Conservation (phyloP, 257 asterid species). For the Scutellaria baicalensis region DNA sequence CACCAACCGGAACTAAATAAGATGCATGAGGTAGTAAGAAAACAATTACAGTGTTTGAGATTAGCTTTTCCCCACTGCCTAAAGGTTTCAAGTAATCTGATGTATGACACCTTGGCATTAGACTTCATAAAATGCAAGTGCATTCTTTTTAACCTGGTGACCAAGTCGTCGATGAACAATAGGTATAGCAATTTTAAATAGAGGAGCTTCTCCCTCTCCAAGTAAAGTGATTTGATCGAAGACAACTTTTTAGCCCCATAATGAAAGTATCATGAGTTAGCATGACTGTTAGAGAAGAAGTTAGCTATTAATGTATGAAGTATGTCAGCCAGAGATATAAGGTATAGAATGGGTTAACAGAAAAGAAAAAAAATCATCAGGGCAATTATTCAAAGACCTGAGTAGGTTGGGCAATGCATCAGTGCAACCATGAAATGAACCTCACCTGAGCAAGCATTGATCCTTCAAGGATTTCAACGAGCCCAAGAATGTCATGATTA, state of each 20-base stretch:
- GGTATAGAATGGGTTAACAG: background rate
- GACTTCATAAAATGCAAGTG: background rate
- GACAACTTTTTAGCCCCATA: background rate
- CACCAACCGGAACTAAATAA: conserved; percentile 22
- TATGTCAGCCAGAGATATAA: background rate
- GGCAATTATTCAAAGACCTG: background rate
- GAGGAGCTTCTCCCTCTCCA: background rate
- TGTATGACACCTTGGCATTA: background rate
- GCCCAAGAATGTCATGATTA: conserved; percentile 55
- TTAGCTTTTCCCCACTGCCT: background rate
- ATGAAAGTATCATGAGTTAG: background rate
- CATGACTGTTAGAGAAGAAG: background rate
- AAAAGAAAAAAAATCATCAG: background rate
- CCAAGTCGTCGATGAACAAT: background rate
- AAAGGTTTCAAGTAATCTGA: background rate
- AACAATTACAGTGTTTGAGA: background rate
- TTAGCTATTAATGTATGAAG: conserved; percentile 2
- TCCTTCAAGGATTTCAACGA: conserved; percentile 80
- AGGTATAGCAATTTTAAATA: background rate
- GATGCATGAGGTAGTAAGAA: background rate
- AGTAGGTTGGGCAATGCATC: background rate
- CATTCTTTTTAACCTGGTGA: background rate
- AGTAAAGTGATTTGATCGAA: background rate
- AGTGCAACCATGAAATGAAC: conserved; percentile 18
- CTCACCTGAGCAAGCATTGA: conserved; percentile 90